Percentiles rank a stretch among this genome's conserved stretches.
phyloP scores from a whole-genome alignment of 2,329 filamentous ascomycete genomes.

The Macrophomina pseudophaseolina region DNA sequence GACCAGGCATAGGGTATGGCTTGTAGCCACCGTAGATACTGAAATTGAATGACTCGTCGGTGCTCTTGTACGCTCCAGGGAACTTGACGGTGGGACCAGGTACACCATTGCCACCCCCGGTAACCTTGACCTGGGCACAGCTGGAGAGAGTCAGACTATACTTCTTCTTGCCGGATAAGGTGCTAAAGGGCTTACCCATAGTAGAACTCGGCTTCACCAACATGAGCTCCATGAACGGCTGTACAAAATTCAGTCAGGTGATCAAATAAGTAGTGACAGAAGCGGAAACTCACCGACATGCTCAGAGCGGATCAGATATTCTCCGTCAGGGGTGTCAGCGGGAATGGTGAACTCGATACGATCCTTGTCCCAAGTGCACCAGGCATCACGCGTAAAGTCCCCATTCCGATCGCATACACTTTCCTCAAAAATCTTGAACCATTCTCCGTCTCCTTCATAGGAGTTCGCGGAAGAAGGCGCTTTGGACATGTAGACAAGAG shows the following conservation, averaged over 20 bases:
- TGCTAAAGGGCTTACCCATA: neutral
- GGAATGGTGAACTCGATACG: neutral
- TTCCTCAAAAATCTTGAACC: neutral
- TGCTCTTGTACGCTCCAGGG: slow-evolving; percentile 32
- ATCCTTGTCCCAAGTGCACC: neutral
- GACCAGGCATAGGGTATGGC: neutral
- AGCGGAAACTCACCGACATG: neutral
- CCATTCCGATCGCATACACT: neutral
- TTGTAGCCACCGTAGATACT: neutral
- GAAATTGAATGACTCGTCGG: slow-evolving; percentile 20
- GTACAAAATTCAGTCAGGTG: neutral
- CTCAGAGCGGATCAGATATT: slow-evolving; percentile 7
- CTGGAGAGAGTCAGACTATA: neutral
- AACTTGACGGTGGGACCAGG: slow-evolving; percentile 33
- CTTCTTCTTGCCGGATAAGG: neutral
- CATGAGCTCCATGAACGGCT: neutral
- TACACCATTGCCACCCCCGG: slow-evolving; percentile 29
- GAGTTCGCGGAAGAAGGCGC: neutral
- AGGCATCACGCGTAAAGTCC: neutral
- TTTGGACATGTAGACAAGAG: neutral
- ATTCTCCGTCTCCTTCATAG: neutral
- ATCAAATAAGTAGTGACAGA: neutral
- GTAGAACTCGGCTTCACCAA: slow-evolving; percentile 25
- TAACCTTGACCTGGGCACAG: slow-evolving; percentile 32
- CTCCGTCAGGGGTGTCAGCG: neutral